Conservation (phyloP, 169 alveolate species). For the Haemoproteus tartakovskyi region DNA sequence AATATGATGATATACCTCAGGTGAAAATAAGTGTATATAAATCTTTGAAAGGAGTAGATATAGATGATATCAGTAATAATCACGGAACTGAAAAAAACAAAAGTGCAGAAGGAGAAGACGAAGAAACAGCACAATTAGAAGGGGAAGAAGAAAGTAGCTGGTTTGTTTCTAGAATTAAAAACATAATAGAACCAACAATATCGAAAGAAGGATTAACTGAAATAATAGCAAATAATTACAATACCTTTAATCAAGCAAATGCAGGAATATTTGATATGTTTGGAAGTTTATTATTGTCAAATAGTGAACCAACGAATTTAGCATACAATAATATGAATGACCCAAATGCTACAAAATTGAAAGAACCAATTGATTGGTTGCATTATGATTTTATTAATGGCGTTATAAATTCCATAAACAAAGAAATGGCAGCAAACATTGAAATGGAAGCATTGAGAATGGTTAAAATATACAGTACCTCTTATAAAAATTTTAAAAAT, state of each 20-base stretch:
- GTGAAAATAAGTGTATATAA: neutral
- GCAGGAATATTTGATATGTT: conserved; percentile 44
- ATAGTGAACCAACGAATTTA: neutral
- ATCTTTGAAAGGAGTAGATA: neutral
- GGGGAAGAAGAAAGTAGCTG: conserved; percentile 14
- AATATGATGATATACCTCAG: neutral
- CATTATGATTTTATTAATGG: conserved; percentile 28
- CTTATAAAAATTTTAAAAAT: conserved; percentile 38
- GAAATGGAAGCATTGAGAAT: conserved; percentile 53
- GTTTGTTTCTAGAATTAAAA: conserved; percentile 46
- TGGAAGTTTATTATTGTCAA: conserved; percentile 7
- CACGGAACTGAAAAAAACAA: neutral
- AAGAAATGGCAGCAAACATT: conserved; percentile 45
- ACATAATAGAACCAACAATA: conserved; percentile 33
- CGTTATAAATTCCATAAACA: conserved; percentile 49
- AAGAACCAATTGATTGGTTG: too few species aligned
- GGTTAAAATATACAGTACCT: conserved; percentile 30
- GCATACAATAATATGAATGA: neutral
- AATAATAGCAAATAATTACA: conserved; percentile 39
- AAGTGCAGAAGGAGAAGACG: neutral
- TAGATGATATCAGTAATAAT: neutral
- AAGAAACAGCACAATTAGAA: neutral
- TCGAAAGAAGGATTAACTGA: conserved; percentile 39
- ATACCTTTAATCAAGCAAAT: conserved; percentile 51
- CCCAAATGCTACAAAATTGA: too few species aligned